Base-by-base conservation (phyloP, 2,329 filamentous ascomycete species). In the Trichoderma harzianum region DNA sequence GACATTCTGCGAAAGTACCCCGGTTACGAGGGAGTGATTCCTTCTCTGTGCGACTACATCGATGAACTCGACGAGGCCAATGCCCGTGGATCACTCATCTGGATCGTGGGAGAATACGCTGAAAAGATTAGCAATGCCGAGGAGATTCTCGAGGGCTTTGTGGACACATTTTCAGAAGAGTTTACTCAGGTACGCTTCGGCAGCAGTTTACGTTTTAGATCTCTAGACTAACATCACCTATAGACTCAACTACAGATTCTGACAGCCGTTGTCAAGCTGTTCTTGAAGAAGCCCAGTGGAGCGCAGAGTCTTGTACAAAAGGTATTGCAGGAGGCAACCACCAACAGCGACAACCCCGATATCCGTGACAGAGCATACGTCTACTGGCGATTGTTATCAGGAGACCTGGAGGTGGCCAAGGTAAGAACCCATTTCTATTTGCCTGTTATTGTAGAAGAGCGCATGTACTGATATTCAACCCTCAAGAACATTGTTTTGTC, bases 101-200 rank as follows among this genome's bases (percentile, higher is more conserved):
- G 96, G 96, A 98, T 99, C 76, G 95, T 99, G 7, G 96, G 96
- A 76, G 96, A 99, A 81, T 99, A 99, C 80, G 96, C 96, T 0
- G 96, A 99, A 85, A 99, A 99, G 86, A 99, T 99, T 78, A 97
- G 90, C 84, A 98, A 99, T 77, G 96, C 96, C n/a, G 94, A 95
- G 74, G 94, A 98, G 76, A 98, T 99, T 74, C 83, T 99, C 72
- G 88, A 90, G 67, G 91, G 92, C 21, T 99, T 99, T 78, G 95
- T 98, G 14, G 96, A 98, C 70, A 92, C 91, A 0, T 98, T 99
- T 81, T 92, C 93, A 80, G 96, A 98, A 80, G 96, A 99, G 81
- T 98, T 98, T 79, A 96, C 95, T 67, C 95, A 97, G 86, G 92
- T 93, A 80, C 76, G 88, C 81, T 55, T 16, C 5, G 7, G 7